Evolutionary conservation across 2,329 filamentous ascomycete species (phyloP), one percentile per base, ranked within the genome.

Genomic region (Nigrograna mackinnonii): DNA sequence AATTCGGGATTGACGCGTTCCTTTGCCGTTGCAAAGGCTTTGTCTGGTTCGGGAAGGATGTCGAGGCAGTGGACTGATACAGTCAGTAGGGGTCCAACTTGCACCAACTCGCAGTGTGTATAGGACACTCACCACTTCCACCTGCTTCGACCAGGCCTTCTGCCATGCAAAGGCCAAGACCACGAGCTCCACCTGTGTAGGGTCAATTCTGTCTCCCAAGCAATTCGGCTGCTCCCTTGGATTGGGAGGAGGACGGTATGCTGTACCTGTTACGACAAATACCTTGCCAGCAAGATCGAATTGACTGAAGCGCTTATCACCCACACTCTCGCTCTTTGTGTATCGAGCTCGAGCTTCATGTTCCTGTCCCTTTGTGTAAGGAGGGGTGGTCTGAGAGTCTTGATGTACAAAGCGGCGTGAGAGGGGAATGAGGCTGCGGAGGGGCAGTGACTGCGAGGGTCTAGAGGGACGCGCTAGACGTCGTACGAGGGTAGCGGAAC

Each of bases 91-190:
- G 41, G 4, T n/a, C n/a, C n/a, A n/a, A n/a, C n/a, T n/a, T n/a
- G n/a, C n/a, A n/a, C n/a, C n/a, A n/a, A n/a, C n/a, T n/a, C n/a
- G n/a, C n/a, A n/a, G n/a, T n/a, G n/a, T n/a, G n/a, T n/a, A n/a
- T n/a, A n/a, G n/a, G n/a, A n/a, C n/a, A n/a, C n/a, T n/a, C n/a
- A n/a, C n/a, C n/a, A n/a, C 66, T 86, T 18, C 88, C 87, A 9
- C 88, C 87, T 24, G 87, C 86, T 66, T 91, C 86, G 4, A 86
- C 76, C 4, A 91, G 71, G 0, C 83, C 86, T 55, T 91, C 86
- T 0, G 86, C 80, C 56, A 90, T 80, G 3, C 83, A 80, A 6
- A 91, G 67, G 4, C 87, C 87, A 2, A 91, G 73, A 0, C 87
- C 88, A 42, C 83, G 77, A 0, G 79, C 86, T 26, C 87, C 83